Conservation (phyloP, 2,329 filamentous ascomycete species). For the Arthroderma sp. region DNA sequence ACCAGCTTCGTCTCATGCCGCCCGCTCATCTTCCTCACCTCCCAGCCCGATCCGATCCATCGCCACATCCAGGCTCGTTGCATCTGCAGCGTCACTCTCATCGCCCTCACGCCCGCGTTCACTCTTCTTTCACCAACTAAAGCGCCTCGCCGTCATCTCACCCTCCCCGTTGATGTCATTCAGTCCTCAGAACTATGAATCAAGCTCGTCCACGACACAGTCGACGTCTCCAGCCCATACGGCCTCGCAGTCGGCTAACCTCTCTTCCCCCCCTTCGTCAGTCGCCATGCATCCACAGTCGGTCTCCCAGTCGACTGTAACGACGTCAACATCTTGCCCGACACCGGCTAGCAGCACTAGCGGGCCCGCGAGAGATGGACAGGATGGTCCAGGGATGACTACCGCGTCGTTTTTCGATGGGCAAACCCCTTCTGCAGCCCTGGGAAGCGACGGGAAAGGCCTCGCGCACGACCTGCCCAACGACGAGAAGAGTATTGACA, state of each 20-base stretch:
- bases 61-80: conserved; percentile 4
- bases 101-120: conserved; percentile 5
- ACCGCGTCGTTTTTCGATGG: conserved; percentile 12
- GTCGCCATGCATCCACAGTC: conserved; percentile 33
- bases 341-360: conserved; percentile 37
- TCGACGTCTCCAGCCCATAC: conserved; percentile 34
- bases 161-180: conserved; percentile 41
- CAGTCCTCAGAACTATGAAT: conserved; percentile 38
- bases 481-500: conserved; percentile 14
- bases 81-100: conserved; percentile 2
- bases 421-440: conserved; percentile 1
- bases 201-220: conserved; percentile 34
- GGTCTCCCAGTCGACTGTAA: conserved; percentile 32
- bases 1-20: conserved; percentile 19
- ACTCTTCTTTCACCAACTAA: conserved; percentile 10
- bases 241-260: conserved; percentile 30
- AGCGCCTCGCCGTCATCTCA: conserved; percentile 12
- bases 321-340: conserved; percentile 33
- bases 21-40: background rate
- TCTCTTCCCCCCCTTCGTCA: conserved; percentile 33
- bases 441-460: background rate
- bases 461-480: background rate
- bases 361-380: conserved; percentile 25
- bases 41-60: background rate
- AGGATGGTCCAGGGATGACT: conserved; percentile 13